A percentile compares a stretch with the other conserved stretches of the same genome.
Conservation (phyloP, 2,329 filamentous ascomycete species). For the Calonectria pteridis region DNA sequence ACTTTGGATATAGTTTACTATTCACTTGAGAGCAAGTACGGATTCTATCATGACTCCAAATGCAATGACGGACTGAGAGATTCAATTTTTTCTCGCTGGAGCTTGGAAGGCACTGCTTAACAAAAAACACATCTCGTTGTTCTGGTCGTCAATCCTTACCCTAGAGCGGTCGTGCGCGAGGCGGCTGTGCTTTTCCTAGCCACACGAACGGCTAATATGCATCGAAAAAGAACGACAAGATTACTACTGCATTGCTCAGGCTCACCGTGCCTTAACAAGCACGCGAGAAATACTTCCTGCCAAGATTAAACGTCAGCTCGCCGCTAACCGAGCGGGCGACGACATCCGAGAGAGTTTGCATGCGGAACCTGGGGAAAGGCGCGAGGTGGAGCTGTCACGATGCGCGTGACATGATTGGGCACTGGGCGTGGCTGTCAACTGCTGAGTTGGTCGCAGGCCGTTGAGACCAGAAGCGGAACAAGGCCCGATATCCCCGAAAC, state of each 20-base stretch:
- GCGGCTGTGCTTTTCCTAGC: neutral
- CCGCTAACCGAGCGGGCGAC: neutral
- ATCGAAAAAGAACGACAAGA: neutral
- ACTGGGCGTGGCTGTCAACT: neutral
- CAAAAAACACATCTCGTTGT: neutral
- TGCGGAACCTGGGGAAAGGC: neutral
- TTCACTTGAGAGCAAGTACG: too few relatives aligned
- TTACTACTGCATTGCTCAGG: neutral
- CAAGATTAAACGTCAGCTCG: neutral
- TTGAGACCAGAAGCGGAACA: neutral
- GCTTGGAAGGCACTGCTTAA: too few relatives aligned
- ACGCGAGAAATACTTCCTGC: neutral
- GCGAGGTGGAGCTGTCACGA: neutral
- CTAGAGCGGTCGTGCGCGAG: neutral
- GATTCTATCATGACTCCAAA: too few relatives aligned
- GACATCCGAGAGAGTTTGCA: neutral
- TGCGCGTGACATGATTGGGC: neutral
- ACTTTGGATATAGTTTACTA: too few relatives aligned
- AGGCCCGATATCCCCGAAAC: neutral
- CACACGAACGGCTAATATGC: neutral
- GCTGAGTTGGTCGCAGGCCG: neutral
- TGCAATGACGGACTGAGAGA: too few relatives aligned
- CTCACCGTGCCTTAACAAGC: neutral
- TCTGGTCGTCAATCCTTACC: neutral
- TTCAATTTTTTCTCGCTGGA: too few relatives aligned